Base-by-base conservation (phyloP, 768 basidiomycete genomes). In the Tubosaeta sp. region DNA sequence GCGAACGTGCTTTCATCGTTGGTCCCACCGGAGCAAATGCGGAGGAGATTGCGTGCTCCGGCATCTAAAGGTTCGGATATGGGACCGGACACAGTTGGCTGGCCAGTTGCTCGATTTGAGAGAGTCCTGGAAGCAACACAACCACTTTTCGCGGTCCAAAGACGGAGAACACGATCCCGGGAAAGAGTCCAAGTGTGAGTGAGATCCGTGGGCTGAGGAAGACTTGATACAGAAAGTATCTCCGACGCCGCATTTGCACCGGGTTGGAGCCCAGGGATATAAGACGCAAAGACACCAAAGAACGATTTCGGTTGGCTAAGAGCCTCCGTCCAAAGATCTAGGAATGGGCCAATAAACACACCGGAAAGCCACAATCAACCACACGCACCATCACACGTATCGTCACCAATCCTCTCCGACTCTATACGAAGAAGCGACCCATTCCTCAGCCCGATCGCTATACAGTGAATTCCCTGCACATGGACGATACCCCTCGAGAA, bases 131-230 rank as follows among this genome's bases (percentile, higher is more conserved):
- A 79, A 27, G 83, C 78, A n/a, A 86, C 76, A 62, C 89, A 86
- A 39, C 84, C 84, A 48, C 81, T 74, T 65, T 85, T 81, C 25
- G 84, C 76, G 56, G 87, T 86, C 94, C 94, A 97, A 38, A 89
- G 73, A 34, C 92, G 80, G 36, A 98, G 74, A 30, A 84, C 86
- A 48, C 87, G 79, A 72, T 96, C 92, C 48, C 92, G 78, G 9
- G 94, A 93, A 36, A 98, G 76, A 1, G 92, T 86, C 81, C 90
- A 95, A 19, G 86, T 72, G 59, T 88, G 76, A 31, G 76, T 79
- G 50, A 87, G 75, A 62, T 88, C 87, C 13, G 85, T 86, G 16
- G 87, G 87, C 70, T 83, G 86, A 36, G 86, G 81, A 65, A 84
- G 78, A 39, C 82, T 83, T 6, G 88, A 80, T 35, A 90, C 73